Evolutionary conservation across 352 stramenopile genomes (phyloP).

Genomic region (Globisporangium splendens): DNA sequence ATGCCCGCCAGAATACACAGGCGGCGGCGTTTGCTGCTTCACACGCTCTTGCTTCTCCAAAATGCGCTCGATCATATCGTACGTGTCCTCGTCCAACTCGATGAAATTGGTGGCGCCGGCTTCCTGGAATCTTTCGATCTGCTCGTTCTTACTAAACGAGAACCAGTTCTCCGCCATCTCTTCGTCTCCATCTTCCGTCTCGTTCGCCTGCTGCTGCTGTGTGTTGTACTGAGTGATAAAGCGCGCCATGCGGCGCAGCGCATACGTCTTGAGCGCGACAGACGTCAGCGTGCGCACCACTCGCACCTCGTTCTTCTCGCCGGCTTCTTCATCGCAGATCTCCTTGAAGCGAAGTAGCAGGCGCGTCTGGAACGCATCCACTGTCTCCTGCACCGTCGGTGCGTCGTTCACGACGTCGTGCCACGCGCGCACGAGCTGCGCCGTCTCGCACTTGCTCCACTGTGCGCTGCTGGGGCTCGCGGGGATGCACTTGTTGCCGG

Average conservation of each 20-base stretch:
- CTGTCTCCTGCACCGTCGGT: slow-evolving; percentile 5
- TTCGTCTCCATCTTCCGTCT: background rate
- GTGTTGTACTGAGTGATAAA: slow-evolving; percentile 10
- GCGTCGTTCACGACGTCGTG: slow-evolving; percentile 11
- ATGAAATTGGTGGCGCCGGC: slow-evolving; percentile 11
- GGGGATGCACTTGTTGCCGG: background rate
- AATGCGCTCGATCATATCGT: slow-evolving; percentile 10
- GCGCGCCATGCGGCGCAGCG: slow-evolving; percentile 11
- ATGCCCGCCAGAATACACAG: background rate
- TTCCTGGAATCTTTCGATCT: slow-evolving; percentile 15
- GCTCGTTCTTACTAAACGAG: slow-evolving; percentile 4
- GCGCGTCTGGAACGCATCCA: slow-evolving; percentile 16
- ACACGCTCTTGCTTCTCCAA: slow-evolving; percentile 10
- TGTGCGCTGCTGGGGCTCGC: slow-evolving; percentile 6
- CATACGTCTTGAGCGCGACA: slow-evolving; percentile 12
- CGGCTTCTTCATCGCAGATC: background rate
- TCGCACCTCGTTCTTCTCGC: background rate
- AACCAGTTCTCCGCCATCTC: slow-evolving; percentile 9
- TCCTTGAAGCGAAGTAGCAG: slow-evolving; percentile 15
- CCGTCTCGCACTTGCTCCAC: slow-evolving; percentile 8
- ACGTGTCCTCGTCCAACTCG: slow-evolving; percentile 15
- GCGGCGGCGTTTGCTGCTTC: background rate
- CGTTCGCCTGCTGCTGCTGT: slow-evolving; percentile 1
- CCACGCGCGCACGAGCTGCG: slow-evolving; percentile 12
- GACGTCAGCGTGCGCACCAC: slow-evolving; percentile 10